Base-by-base conservation (phyloP, 2,329 filamentous ascomycete species). In the Sarocladium brachiariae region DNA sequence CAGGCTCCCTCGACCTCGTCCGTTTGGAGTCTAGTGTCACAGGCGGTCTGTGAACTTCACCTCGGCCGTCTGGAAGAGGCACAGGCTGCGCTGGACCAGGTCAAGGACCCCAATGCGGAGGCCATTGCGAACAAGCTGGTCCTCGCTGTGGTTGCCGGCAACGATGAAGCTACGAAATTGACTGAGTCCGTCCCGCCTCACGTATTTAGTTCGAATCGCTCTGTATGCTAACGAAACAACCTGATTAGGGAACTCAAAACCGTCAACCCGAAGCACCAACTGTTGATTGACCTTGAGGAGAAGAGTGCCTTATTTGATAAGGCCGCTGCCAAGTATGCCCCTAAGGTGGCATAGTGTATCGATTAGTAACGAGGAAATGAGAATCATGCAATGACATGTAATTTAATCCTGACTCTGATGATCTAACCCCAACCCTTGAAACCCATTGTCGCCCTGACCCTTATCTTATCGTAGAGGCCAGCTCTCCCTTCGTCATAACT, bases 21-120 rank as follows among this genome's bases (percentile, higher is more conserved):
- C 14, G 77, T 84, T 49, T 77, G 84, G 58, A 86, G 82, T 16
- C 79, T 96, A 51, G 82, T 96, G 54, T 85, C 89, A 18, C 93
- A 97, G 71, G 92, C 91, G 23, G 83, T 97, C 23, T 86, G 89
- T 21, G 92, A 99, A 68, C 73, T 97, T 50, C 93, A 97, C 64
- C 82, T 97, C 24, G 91, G 90, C 48, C 82, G 93, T 46, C 71
- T 87, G 35, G 89, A 93, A 55, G 93, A 97, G 74, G 89, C 92
- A 1, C 88, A 96, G 70, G 81, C 85, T 16, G 92, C 91, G 3
- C 70, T 97, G 56, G 81, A 92, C 57, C 82, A 92, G 67, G 76
- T 84, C 62, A 84, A 89, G 65, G 83, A 92, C 54, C 80, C 85
- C 2, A 73, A 79, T 51, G 81, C 87, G 54, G 75, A 81, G 6